phyloP scores from a whole-genome alignment of 2,329 filamentous ascomycete genomes.

The Phyllosticta citribraziliensis region DNA sequence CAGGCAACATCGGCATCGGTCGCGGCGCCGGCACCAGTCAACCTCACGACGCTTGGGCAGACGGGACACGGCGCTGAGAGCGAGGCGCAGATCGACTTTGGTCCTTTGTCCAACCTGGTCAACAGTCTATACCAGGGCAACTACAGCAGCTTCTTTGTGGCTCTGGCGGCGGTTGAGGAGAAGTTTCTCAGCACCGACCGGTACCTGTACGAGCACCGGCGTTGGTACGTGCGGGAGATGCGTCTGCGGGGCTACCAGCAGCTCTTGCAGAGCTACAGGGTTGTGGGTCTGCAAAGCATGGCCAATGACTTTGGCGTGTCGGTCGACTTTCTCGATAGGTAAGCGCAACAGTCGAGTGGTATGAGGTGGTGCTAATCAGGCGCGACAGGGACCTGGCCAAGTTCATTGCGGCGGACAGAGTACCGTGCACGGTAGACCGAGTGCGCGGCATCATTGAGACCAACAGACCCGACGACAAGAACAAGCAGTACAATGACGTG shows the following conservation, averaged over 20 bases:
- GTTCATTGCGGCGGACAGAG: constrained; percentile 90
- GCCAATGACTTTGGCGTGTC: constrained; percentile 93
- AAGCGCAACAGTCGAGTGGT: constrained; percentile 26
- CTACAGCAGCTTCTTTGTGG: constrained; percentile 89
- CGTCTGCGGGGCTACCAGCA: constrained; percentile 92
- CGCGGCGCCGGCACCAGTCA: constrained; percentile 61
- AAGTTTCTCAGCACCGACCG: constrained; percentile 89
- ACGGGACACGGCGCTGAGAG: constrained; percentile 62
- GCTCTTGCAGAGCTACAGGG: constrained; percentile 90
- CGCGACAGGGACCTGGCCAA: constrained; percentile 75
- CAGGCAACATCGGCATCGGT: constrained; percentile 39
- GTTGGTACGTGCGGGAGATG: constrained; percentile 99
- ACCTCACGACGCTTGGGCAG: constrained; percentile 70
- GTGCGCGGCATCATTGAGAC: constrained; percentile 97
- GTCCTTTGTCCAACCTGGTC: constrained; percentile 75
- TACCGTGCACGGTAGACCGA: constrained; percentile 94
- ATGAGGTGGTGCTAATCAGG: constrained; percentile 7
- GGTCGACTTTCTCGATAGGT: constrained; percentile 92
- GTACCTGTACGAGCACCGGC: constrained; percentile 89
- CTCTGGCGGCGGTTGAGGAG: constrained; percentile 82
- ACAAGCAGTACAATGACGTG: constrained; percentile 98
- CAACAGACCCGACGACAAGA: constrained; percentile 96
- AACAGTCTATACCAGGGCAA: constrained; percentile 86
- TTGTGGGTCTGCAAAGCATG: constrained; percentile 96
- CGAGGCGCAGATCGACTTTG: constrained; percentile 80